Percentiles rank a stretch among this genome's conserved stretches.
phyloP scores from a whole-genome alignment of 2,329 filamentous ascomycete genomes.

The Fusarium haematococcum region DNA sequence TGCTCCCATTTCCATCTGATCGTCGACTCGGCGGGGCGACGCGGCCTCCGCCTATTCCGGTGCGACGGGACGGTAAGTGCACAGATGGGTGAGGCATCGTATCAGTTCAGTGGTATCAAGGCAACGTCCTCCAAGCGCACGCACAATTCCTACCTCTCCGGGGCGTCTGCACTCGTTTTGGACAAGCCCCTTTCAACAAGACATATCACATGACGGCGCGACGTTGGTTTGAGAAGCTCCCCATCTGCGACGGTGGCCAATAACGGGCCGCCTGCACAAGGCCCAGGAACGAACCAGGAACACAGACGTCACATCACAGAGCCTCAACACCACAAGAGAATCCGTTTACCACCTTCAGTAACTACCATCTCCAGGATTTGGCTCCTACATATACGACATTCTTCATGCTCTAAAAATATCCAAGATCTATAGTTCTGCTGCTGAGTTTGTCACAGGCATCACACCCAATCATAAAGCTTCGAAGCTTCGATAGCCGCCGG shows the following conservation, averaged over 20 bases:
- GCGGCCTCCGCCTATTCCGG: background rate
- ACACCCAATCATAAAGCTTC: constrained; percentile 27
- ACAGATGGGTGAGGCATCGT: background rate
- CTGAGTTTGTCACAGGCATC: constrained; percentile 12
- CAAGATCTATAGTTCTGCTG: background rate
- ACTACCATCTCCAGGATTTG: background rate
- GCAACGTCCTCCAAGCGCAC: background rate
- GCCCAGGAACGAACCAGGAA: background rate
- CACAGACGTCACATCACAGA: constrained; percentile 31
- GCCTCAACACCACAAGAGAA: constrained; percentile 42
- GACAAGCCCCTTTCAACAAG: background rate
- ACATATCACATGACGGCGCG: background rate
- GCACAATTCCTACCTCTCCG: background rate
- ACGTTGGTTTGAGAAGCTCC: background rate
- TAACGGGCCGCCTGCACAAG: constrained; percentile 13
- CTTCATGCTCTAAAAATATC: constrained; percentile 31
- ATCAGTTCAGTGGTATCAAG: background rate
- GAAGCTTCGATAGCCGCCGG: constrained; percentile 35
- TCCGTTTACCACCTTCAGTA: background rate
- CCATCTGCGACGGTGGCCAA: constrained; percentile 24
- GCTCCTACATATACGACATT: constrained; percentile 18
- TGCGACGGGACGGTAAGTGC: background rate
- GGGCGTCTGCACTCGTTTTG: background rate
- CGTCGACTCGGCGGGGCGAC: constrained; percentile 1
- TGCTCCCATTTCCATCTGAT: constrained; percentile 4